phyloP scores from a whole-genome alignment of 2,329 filamentous ascomycete species.

The Fusarium sp. region DNA sequence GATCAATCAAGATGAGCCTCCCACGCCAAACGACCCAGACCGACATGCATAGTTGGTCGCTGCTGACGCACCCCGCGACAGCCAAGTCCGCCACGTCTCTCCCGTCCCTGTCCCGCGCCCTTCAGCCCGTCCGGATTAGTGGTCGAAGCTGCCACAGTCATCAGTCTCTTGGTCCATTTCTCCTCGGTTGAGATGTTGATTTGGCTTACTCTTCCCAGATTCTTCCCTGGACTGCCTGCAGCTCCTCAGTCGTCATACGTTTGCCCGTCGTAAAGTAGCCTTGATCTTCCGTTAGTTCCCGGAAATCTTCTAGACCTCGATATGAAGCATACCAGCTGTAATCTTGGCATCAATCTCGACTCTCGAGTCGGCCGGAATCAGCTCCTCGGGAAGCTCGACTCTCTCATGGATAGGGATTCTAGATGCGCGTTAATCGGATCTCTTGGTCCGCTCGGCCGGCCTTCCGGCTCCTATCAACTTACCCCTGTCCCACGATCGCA shows the following conservation, averaged over 20 bases:
- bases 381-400: conserved; percentile 90
- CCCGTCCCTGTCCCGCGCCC: conserved; percentile 17
- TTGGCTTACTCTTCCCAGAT: conserved; percentile 83
- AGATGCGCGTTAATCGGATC: conserved; percentile 26
- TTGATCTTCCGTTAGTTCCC: conserved; percentile 46
- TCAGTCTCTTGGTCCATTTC: conserved; percentile 35
- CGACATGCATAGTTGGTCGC: conserved; percentile 37
- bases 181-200: conserved; percentile 12
- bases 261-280: conserved; percentile 89
- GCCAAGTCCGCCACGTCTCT: conserved; percentile 14
- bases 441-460: conserved; percentile 4
- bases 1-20: conserved; percentile 39
- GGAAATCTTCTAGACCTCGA: conserved; percentile 7
- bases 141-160: conserved; percentile 53
- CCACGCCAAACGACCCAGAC: conserved; percentile 40
- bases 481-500: conserved; percentile 86
- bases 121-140: conserved; percentile 44
- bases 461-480: conserved; percentile 43
- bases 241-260: conserved; percentile 87
- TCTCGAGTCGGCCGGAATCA: conserved; percentile 93
- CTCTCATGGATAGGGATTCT: conserved; percentile 89
- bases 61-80: conserved; percentile 41
- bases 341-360: conserved; percentile 99
- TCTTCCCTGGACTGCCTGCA: conserved; percentile 86
- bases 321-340: conserved; percentile 77